phyloP scores from a whole-genome alignment of 23 red algal genomes.

The Cyanidioschyzon merolae region DNA sequence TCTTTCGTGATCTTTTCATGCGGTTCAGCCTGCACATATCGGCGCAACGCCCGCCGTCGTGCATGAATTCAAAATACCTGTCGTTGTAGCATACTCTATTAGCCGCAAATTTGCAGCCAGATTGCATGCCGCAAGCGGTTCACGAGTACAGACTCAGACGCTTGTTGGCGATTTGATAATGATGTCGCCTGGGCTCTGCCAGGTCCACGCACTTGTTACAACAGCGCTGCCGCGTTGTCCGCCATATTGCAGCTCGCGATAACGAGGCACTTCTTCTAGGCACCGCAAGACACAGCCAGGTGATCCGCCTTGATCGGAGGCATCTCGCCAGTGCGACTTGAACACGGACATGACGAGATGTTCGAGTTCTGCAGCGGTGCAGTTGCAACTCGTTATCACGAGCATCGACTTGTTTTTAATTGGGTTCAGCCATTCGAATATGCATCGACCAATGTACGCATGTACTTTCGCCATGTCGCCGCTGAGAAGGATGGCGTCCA shows the following conservation, averaged over 20 bases:
- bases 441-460: slow-evolving; percentile 2
- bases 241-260: background rate
- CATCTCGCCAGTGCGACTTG: background rate
- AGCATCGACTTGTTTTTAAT: background rate
- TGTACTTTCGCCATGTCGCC: background rate
- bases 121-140: too few relatives aligned
- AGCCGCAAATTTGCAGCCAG: too few relatives aligned
- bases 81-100: too few relatives aligned
- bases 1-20: too few relatives aligned
- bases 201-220: background rate
- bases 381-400: slow-evolving; percentile 27
- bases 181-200: background rate
- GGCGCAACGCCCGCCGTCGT: too few relatives aligned
- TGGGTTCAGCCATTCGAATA: background rate
- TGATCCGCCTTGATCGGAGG: background rate
- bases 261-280: background rate
- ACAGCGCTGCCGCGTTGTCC: background rate
- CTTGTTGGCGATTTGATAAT: too few relatives aligned
- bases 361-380: slow-evolving; percentile 11
- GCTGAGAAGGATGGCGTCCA: slow-evolving; percentile 20
- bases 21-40: too few relatives aligned
- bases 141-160: too few relatives aligned
- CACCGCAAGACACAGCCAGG: background rate
- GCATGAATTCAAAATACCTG: too few relatives aligned
- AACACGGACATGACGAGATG: background rate